Evolutionary conservation across 2,329 filamentous ascomycete genomes (phyloP), one percentile per base, ranked within the genome.

Genomic region (Fusarium nygamai): DNA sequence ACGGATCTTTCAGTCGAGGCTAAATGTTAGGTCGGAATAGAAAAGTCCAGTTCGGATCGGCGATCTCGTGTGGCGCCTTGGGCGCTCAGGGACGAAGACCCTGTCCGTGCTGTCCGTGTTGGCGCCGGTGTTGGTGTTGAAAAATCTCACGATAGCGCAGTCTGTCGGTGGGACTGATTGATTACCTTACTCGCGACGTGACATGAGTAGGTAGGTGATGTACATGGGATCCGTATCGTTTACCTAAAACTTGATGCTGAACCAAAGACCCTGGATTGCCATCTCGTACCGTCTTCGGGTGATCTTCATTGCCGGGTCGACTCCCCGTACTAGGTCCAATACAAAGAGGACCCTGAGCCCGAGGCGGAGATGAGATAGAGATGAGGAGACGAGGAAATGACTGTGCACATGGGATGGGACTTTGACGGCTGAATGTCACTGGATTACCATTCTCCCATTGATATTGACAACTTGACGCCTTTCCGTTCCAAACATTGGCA

Each of bases 1-100:
- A 77, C 75, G 69, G 69, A 69, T 50, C 72, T 76, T 75, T 78
- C 67, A 78, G 76, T 75, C 76, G 73, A 67, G 56, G 22, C 74
- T 71, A 38, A 38, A 38, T 38, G 36, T 19, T 38, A 77, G 48
- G 38, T 46, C 46, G 33, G 29, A 46, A 27, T 20, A 50, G 41
- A 64, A 59, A 34, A 38, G 33, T 44, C 62, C 19, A 47, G 34
- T 53, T 38, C 46, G 50, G 72, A 75, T 75, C 73, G 60, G 58
- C 64, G 72, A 75, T 74, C 68, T 72, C 27, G 29, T 62, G 54
- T 57, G 60, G 56, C 48, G 60, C 61, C 34, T 48, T 51, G 43
- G 34, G 47, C 46, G 56, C 46, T 57, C 62, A 73, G 72, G 61
- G 47, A 75, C 69, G 27, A 58, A 46, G 59, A 47, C 54, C 57